Conservation (phyloP, 2,329 filamentous ascomycete species). For the Penicillium sp. region DNA sequence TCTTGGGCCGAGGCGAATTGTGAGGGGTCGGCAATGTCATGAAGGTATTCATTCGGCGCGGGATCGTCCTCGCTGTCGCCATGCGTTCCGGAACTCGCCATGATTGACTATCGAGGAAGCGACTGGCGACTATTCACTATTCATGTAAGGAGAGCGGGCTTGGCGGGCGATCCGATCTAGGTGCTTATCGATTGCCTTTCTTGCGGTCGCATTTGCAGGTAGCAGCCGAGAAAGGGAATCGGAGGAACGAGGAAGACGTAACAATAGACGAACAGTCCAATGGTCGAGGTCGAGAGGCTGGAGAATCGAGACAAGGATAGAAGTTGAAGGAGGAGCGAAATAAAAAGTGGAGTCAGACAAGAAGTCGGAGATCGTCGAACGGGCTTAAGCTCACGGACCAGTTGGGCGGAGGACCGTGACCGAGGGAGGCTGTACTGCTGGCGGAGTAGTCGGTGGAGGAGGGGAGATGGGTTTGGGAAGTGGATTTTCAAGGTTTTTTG, state of each 20-base stretch:
- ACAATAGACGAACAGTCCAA: background rate
- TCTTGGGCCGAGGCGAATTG: slow-evolving; percentile 27
- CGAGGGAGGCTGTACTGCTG: background rate
- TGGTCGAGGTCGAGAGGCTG: background rate
- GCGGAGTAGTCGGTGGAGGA: background rate
- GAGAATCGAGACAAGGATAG: background rate
- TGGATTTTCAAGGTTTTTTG: background rate
- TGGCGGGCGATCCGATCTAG: slow-evolving; percentile 22
- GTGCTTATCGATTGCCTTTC: slow-evolving; percentile 20
- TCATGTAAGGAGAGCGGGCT: slow-evolving; percentile 27
- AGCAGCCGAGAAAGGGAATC: background rate
- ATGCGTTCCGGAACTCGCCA: slow-evolving; percentile 31
- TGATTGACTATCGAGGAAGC: slow-evolving; percentile 17
- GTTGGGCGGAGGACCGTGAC: background rate
- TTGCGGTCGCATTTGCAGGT: slow-evolving; percentile 17
- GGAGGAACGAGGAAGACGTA: background rate
- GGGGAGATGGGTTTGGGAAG: background rate
- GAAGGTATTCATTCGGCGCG: slow-evolving; percentile 21
- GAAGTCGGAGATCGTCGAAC: slow-evolving; percentile 3
- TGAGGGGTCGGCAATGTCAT: slow-evolving; percentile 21
- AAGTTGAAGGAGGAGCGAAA: slow-evolving; percentile 2
- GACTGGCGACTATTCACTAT: slow-evolving; percentile 12
- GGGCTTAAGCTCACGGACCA: background rate
- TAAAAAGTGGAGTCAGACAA: slow-evolving; percentile 11
- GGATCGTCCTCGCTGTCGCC: slow-evolving; percentile 36